Evolutionary conservation across 176 grass and related monocot species (phyloP).

Genomic region (Typha latifolia): DNA sequence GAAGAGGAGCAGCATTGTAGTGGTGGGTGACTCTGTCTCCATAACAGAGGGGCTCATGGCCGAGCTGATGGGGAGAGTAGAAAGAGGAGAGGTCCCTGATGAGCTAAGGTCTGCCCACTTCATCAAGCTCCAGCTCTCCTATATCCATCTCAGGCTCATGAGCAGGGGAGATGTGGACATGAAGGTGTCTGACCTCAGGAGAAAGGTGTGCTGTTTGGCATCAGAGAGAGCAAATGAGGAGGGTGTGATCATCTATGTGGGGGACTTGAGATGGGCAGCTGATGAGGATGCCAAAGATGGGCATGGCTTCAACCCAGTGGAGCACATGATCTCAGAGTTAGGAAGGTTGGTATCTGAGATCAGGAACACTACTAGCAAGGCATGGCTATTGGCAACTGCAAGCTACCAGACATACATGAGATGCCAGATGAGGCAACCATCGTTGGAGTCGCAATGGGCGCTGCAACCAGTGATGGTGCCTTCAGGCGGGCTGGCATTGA

Average conservation of each 20-base stretch:
- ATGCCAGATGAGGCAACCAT: conserved; percentile 47
- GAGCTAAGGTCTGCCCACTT: conserved; percentile 54
- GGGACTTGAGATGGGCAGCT: conserved; percentile 69
- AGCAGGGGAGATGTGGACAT: conserved; percentile 42
- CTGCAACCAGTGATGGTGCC: conserved; percentile 76
- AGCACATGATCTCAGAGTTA: conserved; percentile 61
- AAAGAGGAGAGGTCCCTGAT: conserved; percentile 58
- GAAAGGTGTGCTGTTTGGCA: conserved; percentile 36
- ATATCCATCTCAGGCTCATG: conserved; percentile 75
- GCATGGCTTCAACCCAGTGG: conserved; percentile 36
- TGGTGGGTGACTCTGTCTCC: conserved; percentile 65
- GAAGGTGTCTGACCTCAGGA: conserved; percentile 52
- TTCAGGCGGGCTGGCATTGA: conserved; percentile 38
- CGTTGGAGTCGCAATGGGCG: conserved; percentile 45
- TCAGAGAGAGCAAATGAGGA: background rate
- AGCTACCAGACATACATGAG: conserved; percentile 85
- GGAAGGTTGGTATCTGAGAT: conserved; percentile 32
- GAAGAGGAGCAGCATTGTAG: conserved; percentile 38
- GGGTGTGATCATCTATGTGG: conserved; percentile 56
- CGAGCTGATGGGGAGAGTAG: conserved; percentile 45
- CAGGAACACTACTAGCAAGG: conserved; percentile 13
- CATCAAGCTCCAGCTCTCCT: conserved; percentile 64
- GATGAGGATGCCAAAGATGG: conserved; percentile 34
- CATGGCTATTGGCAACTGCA: conserved; percentile 61
- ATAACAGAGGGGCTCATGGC: conserved; percentile 44